Evolutionary conservation across 2,329 filamentous ascomycete species (phyloP).

Genomic region (Clonostachys sp.): DNA sequence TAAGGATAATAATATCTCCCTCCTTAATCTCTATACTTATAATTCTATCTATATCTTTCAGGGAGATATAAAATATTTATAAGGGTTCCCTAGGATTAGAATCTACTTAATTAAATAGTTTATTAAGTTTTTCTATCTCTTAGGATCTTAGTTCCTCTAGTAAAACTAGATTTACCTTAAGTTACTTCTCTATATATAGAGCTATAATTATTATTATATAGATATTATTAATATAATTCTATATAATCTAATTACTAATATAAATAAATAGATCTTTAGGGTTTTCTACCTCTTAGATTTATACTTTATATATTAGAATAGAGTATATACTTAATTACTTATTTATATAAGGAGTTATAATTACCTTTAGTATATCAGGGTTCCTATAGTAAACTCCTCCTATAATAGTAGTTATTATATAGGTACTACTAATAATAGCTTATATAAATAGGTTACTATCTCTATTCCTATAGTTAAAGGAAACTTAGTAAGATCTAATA

Average conservation of each 20-base stretch:
- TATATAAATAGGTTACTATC: background rate
- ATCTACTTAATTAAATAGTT: background rate
- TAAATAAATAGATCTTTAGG: background rate
- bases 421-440: background rate
- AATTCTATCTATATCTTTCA: background rate
- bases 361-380: background rate
- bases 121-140: background rate
- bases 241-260: background rate
- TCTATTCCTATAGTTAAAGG: background rate
- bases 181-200: background rate
- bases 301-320: background rate
- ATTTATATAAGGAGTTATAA: background rate
- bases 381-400: background rate
- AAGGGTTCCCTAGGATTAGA: background rate
- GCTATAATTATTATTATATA: background rate
- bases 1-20: background rate
- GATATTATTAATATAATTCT: background rate
- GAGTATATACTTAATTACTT: background rate
- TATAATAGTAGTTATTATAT: background rate
- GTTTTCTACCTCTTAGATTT: background rate
- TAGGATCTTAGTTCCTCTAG: background rate
- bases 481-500: background rate
- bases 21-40: background rate
- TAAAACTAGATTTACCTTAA: background rate
- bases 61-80: background rate